Evolutionary conservation across 371 early-diverging fungal genomes (phyloP).

Genomic region (Fennellomyces sp.): DNA sequence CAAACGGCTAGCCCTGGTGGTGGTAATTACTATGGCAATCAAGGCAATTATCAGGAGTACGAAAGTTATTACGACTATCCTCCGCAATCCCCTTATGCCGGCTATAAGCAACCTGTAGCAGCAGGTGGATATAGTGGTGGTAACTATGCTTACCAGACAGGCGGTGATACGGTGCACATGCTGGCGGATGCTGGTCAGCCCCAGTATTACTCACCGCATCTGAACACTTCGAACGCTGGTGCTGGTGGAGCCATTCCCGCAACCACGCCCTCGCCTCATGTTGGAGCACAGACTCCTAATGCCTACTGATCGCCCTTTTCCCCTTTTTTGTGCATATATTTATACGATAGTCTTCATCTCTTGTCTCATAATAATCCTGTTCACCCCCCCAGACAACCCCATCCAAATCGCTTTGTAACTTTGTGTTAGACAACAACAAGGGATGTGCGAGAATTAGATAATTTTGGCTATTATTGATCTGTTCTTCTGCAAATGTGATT

Average conservation of each 20-base stretch:
- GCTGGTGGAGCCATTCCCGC: not conserved
- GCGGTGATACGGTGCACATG: conserved; percentile 21
- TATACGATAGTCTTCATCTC: not conserved
- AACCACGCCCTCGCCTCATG: not conserved
- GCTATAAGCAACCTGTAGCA: conserved; percentile 15
- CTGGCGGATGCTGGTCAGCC: conserved; percentile 15
- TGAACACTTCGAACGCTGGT: not conserved
- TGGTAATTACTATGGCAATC: conserved; percentile 2
- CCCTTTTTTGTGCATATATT: conserved; percentile 1
- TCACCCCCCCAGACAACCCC: no score
- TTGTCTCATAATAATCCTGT: not conserved
- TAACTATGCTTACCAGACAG: conserved; percentile 5
- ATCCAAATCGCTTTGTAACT: not conserved
- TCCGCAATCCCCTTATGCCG: conserved; percentile 21
- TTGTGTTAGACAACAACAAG: not conserved
- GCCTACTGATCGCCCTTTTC: not conserved
- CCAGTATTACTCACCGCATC: conserved; percentile 14
- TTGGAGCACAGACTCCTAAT: conserved; percentile 2
- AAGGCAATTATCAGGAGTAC: conserved; percentile 12
- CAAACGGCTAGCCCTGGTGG: not conserved
- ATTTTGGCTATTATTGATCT: not conserved
- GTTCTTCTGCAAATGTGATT: not conserved
- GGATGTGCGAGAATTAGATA: not conserved
- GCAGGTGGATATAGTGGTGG: conserved; percentile 7
- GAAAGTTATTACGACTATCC: conserved; percentile 22